Base-by-base conservation (phyloP, 208 protist genomes). In the Acanthamoeba lenticulata region DNA sequence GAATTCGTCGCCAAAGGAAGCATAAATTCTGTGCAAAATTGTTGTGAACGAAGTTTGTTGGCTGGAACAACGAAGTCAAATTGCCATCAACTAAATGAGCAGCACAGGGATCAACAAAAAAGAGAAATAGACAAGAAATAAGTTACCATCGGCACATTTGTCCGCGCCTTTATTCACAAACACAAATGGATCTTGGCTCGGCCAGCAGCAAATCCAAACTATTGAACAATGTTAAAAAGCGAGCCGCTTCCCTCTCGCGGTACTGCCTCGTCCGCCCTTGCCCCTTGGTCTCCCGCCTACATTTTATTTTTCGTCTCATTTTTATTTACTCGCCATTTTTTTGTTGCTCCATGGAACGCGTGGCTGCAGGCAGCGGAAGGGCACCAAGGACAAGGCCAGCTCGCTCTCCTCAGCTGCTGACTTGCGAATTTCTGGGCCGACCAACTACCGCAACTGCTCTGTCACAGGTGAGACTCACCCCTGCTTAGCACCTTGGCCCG, bases 381-480 rank as follows among this genome's bases (percentile, higher is more conserved):
- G 24, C 15, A 49, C 5, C 60, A 69, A 69, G 74, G 38, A 55
- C 1, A 85, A 85, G 74, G 44, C 40, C 42, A 85, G 19, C 17
- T 24, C 74, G 29, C 74, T n/a, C 38, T 55, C 47, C 47, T 19
- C 21, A 9, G 29, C 74, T 2, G 15, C 27, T 21, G 44, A 9
- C 1, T 32, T 85, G 24, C 38, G 44, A 13, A 90, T 90, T 44
- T 90, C 83, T 55, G 49, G 34, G 0, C 83, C 83, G 42, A 69
- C 42, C 44, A 90, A 90, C 55, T 90, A 90, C 52, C 44, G 83
- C 44, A 90, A 90, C 52, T 13, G 19, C 2, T 55, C 83, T 0
- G 83, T 90, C 32, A 90, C 83, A n/a, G 83, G 83, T 90, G 21
- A 17, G 42, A 9, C 47, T 9, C 47, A 55, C 47, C 11, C 47